phyloP scores from a whole-genome alignment of 75 land plant genomes.

The Picea sitchensis region DNA sequence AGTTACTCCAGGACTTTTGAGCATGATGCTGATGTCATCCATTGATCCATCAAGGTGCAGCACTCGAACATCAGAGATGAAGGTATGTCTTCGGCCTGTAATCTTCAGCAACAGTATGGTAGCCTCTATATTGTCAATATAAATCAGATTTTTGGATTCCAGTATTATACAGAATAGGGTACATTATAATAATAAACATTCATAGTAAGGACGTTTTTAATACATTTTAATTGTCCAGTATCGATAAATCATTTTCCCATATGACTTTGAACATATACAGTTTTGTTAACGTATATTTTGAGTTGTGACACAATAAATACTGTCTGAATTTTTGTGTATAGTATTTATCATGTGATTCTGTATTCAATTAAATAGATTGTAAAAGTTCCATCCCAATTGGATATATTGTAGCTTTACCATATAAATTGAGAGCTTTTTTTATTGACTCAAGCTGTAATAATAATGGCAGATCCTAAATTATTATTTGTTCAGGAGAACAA shows the following conservation, averaged over 20 bases:
- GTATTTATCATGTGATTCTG: not conserved
- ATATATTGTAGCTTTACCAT: not conserved
- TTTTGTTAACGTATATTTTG: not conserved
- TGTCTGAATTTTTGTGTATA: not conserved
- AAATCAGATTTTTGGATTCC: not conserved
- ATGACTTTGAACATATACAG: not conserved
- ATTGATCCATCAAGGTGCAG: conserved; percentile 77
- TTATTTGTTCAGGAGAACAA: not conserved
- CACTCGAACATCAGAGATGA: conserved; percentile 65
- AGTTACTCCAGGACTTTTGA: conserved; percentile 61
- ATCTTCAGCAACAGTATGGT: not conserved
- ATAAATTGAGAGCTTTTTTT: not conserved
- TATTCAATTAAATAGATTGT: not conserved
- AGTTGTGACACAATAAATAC: not conserved
- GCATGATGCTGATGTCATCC: conserved; percentile 60
- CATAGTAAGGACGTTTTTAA: not conserved
- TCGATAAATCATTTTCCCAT: not conserved
- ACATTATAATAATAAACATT: not conserved
- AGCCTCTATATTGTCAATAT: not conserved
- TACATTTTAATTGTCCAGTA: too few relatives aligned
- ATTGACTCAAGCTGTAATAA: not conserved
- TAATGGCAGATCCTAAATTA: too few relatives aligned
- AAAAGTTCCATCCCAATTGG: not conserved
- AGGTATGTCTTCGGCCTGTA: conserved; percentile 40
- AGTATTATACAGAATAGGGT: not conserved